Base-by-base conservation (phyloP, 2,329 filamentous ascomycete species). In the Lecanosticta acicola region DNA sequence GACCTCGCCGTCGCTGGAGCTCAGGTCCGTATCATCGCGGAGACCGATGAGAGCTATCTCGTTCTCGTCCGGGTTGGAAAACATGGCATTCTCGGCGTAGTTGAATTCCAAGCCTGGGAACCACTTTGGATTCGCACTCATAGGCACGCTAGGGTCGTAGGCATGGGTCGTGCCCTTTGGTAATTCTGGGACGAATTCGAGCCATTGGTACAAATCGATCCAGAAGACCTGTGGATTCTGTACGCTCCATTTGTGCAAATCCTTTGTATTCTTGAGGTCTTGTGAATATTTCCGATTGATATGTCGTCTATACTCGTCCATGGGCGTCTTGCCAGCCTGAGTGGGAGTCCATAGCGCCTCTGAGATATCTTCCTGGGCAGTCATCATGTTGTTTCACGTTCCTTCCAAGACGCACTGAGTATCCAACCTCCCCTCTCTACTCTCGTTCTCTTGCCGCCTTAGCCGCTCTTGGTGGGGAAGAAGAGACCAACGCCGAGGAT, bases 211-310 rank as follows among this genome's bases (percentile, higher is more conserved):
- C n/a, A 71, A 54, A 51, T 71, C 66, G 18, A 66, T 61, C 69
- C 69, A 72, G 49, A 72, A 71, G 9, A 67, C 59, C 39, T 71
- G 68, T 3, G 66, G 60, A n/a, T 65, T 57, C 1, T 59, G 49
- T 4, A 69, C 63, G 19, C 62, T 66, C 69, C 69, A 72, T 50
- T 51, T 56, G 18, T 71, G 66, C 14, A 71, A 60, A 2, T 70
- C 65, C 32, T 64, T 59, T 2, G 67, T 56, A 18, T 51, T 57
- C 17, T 44, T 39, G 21, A 65, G 53, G 20, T 57, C 47, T 34
- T 49, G 46, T 5, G 41, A 33, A 42, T 49, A 65, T 13, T 46
- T 38, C n/a, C 54, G 19, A 46, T 65, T 65, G 49, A 65, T 52
- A 39, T 65, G 60, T 5, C 42, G 45, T 19, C 62, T 50, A 36